Percentiles rank a stretch among this genome's conserved stretches.
These are phyloP conservation scores for Orbilia javanica DNA, from an alignment of 2,329 filamentous ascomycete species.

Conservation along the genomic window DNA sequence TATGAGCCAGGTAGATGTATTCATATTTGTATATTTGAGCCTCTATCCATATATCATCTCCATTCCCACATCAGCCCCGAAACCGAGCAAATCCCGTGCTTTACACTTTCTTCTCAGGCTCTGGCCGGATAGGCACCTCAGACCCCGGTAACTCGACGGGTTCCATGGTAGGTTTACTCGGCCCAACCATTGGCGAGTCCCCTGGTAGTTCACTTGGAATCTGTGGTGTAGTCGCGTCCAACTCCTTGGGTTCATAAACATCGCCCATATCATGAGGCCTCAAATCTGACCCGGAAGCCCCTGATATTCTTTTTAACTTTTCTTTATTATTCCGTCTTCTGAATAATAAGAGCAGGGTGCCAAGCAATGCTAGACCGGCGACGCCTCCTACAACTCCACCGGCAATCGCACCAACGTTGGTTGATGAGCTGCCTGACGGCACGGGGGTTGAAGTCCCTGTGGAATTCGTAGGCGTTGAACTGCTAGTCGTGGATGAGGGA, in stretches of 20 bases:
- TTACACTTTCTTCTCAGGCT: slow-evolving; percentile 31
- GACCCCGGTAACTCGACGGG: slow-evolving; percentile 42
- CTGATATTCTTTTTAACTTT: slow-evolving; percentile 11
- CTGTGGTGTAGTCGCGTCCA: slow-evolving; percentile 47
- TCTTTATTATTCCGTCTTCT: slow-evolving; percentile 63
- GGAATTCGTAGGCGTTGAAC: slow-evolving; percentile 7
- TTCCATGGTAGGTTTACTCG: slow-evolving; percentile 37
- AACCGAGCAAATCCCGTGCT: background rate
- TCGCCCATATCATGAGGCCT: slow-evolving; percentile 54
- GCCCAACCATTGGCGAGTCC: slow-evolving; percentile 32
- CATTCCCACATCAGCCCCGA: background rate
- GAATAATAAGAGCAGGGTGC: slow-evolving; percentile 65
- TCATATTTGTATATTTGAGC: too few species aligned
- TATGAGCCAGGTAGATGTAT: slow-evolving; percentile 1
- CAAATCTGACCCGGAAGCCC: slow-evolving; percentile 33
- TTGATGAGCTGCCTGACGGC: slow-evolving; percentile 27
- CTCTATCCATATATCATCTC: too few species aligned
- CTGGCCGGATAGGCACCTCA: slow-evolving; percentile 25
- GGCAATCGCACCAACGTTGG: slow-evolving; percentile 67
- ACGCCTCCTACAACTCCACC: slow-evolving; percentile 69
- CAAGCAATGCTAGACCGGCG: slow-evolving; percentile 66
- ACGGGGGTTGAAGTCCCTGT: slow-evolving; percentile 17
- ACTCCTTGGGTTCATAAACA: slow-evolving; percentile 52
- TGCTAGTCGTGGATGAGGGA: slow-evolving; percentile 12
- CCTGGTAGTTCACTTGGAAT: slow-evolving; percentile 50